Evolutionary conservation across 2,329 filamentous ascomycete genomes (phyloP), one percentile per base, ranked within the genome.

Genomic region (Calonectria naviculata): DNA sequence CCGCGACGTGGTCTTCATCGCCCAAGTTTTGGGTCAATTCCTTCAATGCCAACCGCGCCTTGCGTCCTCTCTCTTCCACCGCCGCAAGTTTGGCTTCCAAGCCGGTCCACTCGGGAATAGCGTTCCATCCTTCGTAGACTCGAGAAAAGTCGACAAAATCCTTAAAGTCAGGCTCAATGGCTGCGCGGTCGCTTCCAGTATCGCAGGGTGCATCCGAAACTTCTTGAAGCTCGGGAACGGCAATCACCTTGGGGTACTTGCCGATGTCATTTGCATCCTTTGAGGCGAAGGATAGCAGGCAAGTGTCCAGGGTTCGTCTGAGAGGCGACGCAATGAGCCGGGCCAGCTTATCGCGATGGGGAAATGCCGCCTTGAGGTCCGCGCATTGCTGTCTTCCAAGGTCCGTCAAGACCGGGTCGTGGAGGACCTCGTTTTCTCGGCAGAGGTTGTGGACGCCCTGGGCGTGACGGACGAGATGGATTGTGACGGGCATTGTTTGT

Each of bases 381-480:
- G 41, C 38, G 47, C 68, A 70, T 42, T 70, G 68, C 42, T 70
- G 68, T 44, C 47, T 54, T 15, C 68, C 68, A 12, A 67, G 24
- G 28, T 67, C 56, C 4, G 68, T 70, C 21, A 70, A 5, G 8
- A 19, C 24, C 1, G 68, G 63, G 34, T 70, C 68, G 10, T 10
- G 63, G 13, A 70, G 49, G 4, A 29, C 38, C 31, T 70, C 68
- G 17, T 70, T 66, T 54, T 62, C 68, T 12, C 56, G 56, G 24
- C 28, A 70, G 19, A 70, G 21, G 28, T 70, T 70, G 41, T 70
- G 68, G 3, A 67, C 15, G 56, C 68, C 68, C 24, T 70, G 68
- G 12, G 68, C 68, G 54, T 70, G 68, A 47, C 68, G 68, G 52
- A 70, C 68, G 2, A 70, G 56, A 47, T 70, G 63, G 29, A 70